A percentile compares a stretch with the other conserved stretches of the same genome.
Evolutionary conservation across 176 grass and related monocot genomes (phyloP).

Genomic region (Oryza coarctata): DNA sequence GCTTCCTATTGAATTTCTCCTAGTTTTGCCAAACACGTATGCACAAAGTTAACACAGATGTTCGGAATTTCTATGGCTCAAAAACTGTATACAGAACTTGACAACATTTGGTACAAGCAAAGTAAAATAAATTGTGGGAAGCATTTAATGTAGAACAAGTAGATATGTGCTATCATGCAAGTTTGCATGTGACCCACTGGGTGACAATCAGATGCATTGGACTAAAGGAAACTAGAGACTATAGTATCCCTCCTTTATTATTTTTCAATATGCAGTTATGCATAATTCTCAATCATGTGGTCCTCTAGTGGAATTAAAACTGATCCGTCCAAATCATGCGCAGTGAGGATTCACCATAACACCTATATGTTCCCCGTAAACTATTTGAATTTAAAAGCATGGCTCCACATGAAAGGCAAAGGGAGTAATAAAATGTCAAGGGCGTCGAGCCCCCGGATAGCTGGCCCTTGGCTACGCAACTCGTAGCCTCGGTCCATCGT

Average conservation of each 20-base stretch:
- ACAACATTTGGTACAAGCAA: not conserved
- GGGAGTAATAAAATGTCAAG: not conserved
- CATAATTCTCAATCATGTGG: not conserved
- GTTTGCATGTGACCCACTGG: not conserved
- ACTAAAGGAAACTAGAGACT: not conserved
- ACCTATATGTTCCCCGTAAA: not conserved
- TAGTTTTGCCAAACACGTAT: conserved; percentile 35
- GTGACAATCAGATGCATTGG: not conserved
- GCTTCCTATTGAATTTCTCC: conserved; percentile 90
- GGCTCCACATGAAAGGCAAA: not conserved
- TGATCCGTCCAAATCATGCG: not conserved
- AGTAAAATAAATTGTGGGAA: not conserved
- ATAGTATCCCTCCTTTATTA: not conserved
- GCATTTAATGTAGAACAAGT: not conserved
- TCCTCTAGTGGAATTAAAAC: not conserved
- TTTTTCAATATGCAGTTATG: not conserved
- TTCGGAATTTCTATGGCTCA: not conserved
- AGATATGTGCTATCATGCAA: not conserved
- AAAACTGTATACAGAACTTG: not conserved
- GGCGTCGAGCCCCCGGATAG: too few species aligned
- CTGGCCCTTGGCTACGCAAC: too few species aligned
- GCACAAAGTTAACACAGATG: not conserved
- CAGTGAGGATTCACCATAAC: too few species aligned
- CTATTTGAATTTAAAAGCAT: not conserved
- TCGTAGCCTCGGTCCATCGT: too few species aligned